Evolutionary conservation across 2,329 filamentous ascomycete genomes (phyloP), one percentile per base, ranked within the genome.

Genomic region (Dryadomyces sulphureus): DNA sequence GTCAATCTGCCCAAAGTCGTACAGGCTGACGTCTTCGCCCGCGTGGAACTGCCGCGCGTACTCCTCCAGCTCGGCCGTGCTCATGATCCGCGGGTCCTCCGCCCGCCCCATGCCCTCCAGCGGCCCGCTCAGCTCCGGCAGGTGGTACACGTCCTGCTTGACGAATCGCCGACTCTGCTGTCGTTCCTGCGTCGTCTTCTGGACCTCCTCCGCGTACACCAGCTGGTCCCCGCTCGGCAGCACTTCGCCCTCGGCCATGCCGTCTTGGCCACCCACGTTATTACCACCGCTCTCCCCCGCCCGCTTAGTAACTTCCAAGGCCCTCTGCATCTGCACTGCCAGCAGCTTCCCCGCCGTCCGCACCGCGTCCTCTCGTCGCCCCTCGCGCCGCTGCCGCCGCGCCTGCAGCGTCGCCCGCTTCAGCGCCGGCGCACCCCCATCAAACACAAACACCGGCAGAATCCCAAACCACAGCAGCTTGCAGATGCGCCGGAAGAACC

Each of bases 1-100:
- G 59, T 98, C 92, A 55, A 98, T 98, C 64, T 96, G 96, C 58
- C 85, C 93, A 59, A 98, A 98, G 63, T 96, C 90, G 62, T 96
- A 96, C 5, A 89, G 64, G 53, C 81, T 81, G 55, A 96, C 83
- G 59, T 96, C 90, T 62, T 96, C 88, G 46, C 92, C 92, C 50
- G 78, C 79, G 56, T 95, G 78, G 56, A 96, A 96, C 52, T 96
- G 89, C 44, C 81, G 73, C 3, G 93, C 90, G 59, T 98, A 98
- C 53, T 90, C 82, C 63, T 96, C 87, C 48, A 98, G 66, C 59
- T 98, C 90, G 57, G 94, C 87, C 21, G 93, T 75, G 45, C 84
- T 93, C 92, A 98, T 96, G 55, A 98, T 90, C 16, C 93, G 76
- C 4, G 90, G 90, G 61, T 98, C 92, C 51, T 95, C 86, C 4